Evolutionary conservation across 352 stramenopile genomes (phyloP).

Genomic region (Phytophthora sansomeana): DNA sequence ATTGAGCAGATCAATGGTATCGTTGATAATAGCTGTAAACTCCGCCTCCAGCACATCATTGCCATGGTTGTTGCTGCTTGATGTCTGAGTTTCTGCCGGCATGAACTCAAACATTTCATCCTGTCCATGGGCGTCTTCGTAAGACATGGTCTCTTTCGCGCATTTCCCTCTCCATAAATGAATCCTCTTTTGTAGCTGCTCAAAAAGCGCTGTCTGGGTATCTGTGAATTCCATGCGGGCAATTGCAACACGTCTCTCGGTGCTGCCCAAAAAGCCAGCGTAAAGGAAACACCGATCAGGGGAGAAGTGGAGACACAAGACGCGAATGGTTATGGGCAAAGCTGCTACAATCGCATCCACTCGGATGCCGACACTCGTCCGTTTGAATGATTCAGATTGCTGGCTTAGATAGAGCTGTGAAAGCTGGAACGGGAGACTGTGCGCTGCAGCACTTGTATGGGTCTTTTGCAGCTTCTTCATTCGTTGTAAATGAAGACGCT

Average conservation of each 20-base stretch:
- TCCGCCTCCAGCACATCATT: constrained; percentile 62
- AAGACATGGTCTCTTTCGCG: constrained; percentile 45
- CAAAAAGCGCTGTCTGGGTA: constrained; percentile 32
- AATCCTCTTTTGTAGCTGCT: constrained; percentile 42
- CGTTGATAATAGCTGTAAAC: constrained; percentile 56
- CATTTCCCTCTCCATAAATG: constrained; percentile 46
- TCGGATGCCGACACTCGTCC: constrained; percentile 52
- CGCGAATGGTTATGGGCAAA: constrained; percentile 46
- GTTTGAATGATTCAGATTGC: constrained; percentile 70
- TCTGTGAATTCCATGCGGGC: constrained; percentile 71
- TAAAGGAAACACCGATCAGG: constrained; percentile 76
- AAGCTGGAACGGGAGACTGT: constrained; percentile 73
- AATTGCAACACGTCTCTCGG: constrained; percentile 54
- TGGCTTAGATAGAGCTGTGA: constrained; percentile 72
- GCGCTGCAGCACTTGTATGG: constrained; percentile 49
- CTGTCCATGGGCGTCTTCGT: constrained; percentile 46
- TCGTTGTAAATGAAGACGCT: constrained; percentile 60
- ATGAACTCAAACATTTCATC: constrained; percentile 56
- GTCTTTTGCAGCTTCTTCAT: constrained; percentile 42
- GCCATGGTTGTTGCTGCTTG: neutral
- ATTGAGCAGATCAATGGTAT: constrained; percentile 53
- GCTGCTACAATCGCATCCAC: constrained; percentile 52
- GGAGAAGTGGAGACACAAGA: constrained; percentile 76
- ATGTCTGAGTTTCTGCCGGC: constrained; percentile 5
- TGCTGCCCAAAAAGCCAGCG: constrained; percentile 43